phyloP scores from a whole-genome alignment of 2,329 filamentous ascomycete species.

The Fusarium sp. region DNA sequence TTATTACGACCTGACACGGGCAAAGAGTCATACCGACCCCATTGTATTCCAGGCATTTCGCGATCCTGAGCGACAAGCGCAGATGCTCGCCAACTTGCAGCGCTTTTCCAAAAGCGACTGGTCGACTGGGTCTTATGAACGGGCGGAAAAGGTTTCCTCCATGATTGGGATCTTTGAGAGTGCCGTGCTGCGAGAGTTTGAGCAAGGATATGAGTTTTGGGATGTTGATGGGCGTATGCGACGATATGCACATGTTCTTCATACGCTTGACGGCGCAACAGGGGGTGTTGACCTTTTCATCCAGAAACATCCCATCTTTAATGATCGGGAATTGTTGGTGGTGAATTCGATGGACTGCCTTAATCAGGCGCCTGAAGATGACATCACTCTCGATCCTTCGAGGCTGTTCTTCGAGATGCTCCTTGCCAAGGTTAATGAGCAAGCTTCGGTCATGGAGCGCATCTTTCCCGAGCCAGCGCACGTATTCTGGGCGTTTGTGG shows the following conservation, averaged over 20 bases:
- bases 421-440: slow-evolving; percentile 82
- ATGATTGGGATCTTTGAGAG: slow-evolving; percentile 90
- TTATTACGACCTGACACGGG: slow-evolving; percentile 83
- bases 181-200: slow-evolving; percentile 90
- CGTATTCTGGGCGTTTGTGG: slow-evolving; percentile 82
- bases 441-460: slow-evolving; percentile 81
- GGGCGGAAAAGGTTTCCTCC: slow-evolving; percentile 77
- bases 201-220: slow-evolving; percentile 88
- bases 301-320: slow-evolving; percentile 87
- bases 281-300: slow-evolving; percentile 87
- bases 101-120: slow-evolving; percentile 85
- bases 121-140: slow-evolving; percentile 76
- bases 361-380: slow-evolving; percentile 73
- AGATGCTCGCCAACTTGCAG: slow-evolving; percentile 85
- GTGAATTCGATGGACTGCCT: slow-evolving; percentile 83
- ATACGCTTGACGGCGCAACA: slow-evolving; percentile 82
- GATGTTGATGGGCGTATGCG: slow-evolving; percentile 92
- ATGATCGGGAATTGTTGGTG: slow-evolving; percentile 75
- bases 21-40: slow-evolving; percentile 81
- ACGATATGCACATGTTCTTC: slow-evolving; percentile 88
- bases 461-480: slow-evolving; percentile 81
- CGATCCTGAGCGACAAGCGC: slow-evolving; percentile 90
- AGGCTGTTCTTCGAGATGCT: slow-evolving; percentile 83
- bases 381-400: slow-evolving; percentile 82
- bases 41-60: slow-evolving; percentile 88